These are phyloP conservation scores for Cladosporium sp. DNA, from an alignment of 2,329 filamentous ascomycete species.

Conservation along the genomic window DNA sequence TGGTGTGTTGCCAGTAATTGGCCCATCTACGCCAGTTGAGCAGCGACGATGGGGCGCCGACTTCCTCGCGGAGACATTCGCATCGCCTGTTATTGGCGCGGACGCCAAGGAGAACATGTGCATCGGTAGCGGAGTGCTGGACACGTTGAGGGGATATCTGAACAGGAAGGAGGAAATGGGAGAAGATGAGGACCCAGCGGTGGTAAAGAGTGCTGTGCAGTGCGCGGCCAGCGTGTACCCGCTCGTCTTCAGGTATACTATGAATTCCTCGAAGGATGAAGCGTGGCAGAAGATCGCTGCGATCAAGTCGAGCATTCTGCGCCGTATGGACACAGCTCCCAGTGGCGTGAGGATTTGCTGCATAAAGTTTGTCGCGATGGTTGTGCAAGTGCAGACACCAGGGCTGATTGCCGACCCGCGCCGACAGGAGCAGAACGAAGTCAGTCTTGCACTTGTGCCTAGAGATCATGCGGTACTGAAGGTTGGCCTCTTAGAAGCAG, in stretches of 20 bases:
- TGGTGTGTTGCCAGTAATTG: constrained; percentile 88
- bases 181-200: constrained; percentile 66
- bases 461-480: constrained; percentile 77
- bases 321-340: constrained; percentile 76
- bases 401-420: constrained; percentile 75
- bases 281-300: constrained; percentile 84
- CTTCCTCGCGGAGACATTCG: constrained; percentile 92
- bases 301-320: constrained; percentile 85
- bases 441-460: constrained; percentile 81
- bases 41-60: constrained; percentile 93
- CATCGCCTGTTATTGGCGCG: constrained; percentile 75
- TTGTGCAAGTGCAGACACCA: constrained; percentile 88
- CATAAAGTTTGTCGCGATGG: constrained; percentile 93
- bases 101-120: constrained; percentile 68
- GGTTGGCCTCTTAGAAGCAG: constrained; percentile 79
- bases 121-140: constrained; percentile 64
- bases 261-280: constrained; percentile 79
- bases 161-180: constrained; percentile 48
- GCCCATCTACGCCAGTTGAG: constrained; percentile 68
- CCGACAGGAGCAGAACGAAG: constrained; percentile 75
- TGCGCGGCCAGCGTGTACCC: constrained; percentile 90
- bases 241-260: constrained; percentile 84
- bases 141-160: constrained; percentile 58
- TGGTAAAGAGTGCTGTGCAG: constrained; percentile 83
- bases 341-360: constrained; percentile 84